Conservation (phyloP, 345 rosid genomes). For the Capsella bursapastoris region DNA sequence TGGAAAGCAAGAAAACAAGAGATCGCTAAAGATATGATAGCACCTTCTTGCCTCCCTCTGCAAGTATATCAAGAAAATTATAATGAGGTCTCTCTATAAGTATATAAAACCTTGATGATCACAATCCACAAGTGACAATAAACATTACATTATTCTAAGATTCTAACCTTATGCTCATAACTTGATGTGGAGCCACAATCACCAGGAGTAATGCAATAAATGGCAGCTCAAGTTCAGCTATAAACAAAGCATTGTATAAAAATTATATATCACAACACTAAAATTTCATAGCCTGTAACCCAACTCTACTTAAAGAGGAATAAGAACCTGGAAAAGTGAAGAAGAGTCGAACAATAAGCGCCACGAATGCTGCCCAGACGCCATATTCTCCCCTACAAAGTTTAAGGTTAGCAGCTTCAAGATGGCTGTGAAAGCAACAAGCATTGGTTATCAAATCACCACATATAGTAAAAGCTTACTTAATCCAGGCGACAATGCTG, state of each 20-base stretch:
- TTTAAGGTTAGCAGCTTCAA: neutral
- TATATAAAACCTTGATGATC: constrained; percentile 7
- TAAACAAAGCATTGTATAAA: neutral
- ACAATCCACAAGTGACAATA: neutral
- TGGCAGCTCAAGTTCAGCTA: constrained; percentile 93
- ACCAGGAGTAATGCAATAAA: constrained; percentile 68
- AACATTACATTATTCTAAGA: constrained; percentile 19
- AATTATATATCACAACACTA: neutral
- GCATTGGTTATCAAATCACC: neutral
- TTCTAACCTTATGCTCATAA: constrained; percentile 62
- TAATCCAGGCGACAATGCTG: constrained; percentile 69
- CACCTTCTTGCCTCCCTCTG: constrained; percentile 81
- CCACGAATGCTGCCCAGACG: constrained; percentile 79
- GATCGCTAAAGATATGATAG: constrained; percentile 59
- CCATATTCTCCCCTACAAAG: constrained; percentile 87
- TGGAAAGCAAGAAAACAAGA: constrained; percentile 77
- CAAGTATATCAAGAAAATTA: constrained; percentile 14
- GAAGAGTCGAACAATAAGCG: constrained; percentile 80
- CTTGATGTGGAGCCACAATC: constrained; percentile 73
- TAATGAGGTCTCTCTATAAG: neutral
- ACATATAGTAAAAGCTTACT: constrained; percentile 53
- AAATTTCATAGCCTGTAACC: neutral
- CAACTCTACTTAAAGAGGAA: constrained; percentile 7
- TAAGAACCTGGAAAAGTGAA: constrained; percentile 75
- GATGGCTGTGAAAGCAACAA: neutral